Evolutionary conservation across 306 rosid species (phyloP).

Genomic region (Betula pendula): DNA sequence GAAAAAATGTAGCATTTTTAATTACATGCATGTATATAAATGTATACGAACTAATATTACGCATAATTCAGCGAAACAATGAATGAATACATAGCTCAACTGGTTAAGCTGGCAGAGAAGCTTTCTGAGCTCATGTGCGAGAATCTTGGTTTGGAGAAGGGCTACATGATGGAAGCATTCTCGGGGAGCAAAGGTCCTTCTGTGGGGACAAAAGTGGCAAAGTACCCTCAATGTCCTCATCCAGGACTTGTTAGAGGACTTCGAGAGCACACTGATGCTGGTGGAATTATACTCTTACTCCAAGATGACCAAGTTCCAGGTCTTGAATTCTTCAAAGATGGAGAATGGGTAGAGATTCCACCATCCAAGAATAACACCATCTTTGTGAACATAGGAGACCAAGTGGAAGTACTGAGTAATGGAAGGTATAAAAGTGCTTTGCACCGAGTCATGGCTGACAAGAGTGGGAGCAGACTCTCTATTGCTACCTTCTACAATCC

Average conservation of each 20-base stretch:
- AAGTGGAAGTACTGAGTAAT: slow-evolving; percentile 64
- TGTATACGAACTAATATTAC: slow-evolving; percentile 4
- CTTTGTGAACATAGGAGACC: slow-evolving; percentile 90
- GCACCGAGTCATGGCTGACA: slow-evolving; percentile 77
- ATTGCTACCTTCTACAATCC: slow-evolving; percentile 87
- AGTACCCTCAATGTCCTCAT: slow-evolving; percentile 64
- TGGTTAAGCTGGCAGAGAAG: slow-evolving; percentile 64
- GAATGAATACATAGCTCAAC: slow-evolving; percentile 66
- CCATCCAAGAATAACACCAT: slow-evolving; percentile 79
- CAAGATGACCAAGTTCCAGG: slow-evolving; percentile 91
- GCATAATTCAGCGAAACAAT: slow-evolving; percentile 55
- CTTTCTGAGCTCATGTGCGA: slow-evolving; percentile 70
- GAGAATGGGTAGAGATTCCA: slow-evolving; percentile 79
- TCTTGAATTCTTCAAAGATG: slow-evolving; percentile 68
- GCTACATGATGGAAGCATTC: slow-evolving; percentile 54
- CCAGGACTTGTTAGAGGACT: slow-evolving; percentile 79
- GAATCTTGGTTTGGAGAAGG: slow-evolving; percentile 67
- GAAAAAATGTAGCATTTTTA: background rate
- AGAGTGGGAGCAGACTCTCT: slow-evolving; percentile 70
- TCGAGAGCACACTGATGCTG: slow-evolving; percentile 91
- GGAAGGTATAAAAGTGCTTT: slow-evolving; percentile 61
- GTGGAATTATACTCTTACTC: slow-evolving; percentile 85
- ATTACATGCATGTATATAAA: background rate
- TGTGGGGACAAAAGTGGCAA: slow-evolving; percentile 88
- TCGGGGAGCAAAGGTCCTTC: slow-evolving; percentile 58